These are phyloP conservation scores for Colletotrichum magnum DNA, from an alignment of 2,329 filamentous ascomycete species.

Conservation along the genomic window DNA sequence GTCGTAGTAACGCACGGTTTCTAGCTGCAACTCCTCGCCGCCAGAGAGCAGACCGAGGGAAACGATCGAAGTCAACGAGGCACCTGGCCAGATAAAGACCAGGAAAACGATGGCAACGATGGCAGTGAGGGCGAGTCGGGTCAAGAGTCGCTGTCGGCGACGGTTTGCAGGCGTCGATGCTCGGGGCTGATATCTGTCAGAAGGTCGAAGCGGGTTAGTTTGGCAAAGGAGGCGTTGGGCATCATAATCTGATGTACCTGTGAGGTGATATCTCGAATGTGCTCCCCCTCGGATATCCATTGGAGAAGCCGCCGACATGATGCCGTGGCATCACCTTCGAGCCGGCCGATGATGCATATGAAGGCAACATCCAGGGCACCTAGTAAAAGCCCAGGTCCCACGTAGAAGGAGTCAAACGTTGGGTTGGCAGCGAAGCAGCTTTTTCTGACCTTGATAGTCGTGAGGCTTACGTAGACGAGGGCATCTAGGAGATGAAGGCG, in stretches of 20 bases:
- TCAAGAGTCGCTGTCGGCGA: constrained; percentile 79
- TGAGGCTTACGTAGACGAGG: constrained; percentile 48
- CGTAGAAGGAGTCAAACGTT: constrained; percentile 31
- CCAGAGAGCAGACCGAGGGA: constrained; percentile 80
- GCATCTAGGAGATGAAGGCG: constrained; percentile 43
- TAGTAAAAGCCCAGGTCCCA: constrained; percentile 23
- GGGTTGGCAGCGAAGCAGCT: constrained; percentile 15
- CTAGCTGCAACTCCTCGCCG: constrained; percentile 81
- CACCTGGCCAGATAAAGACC: constrained; percentile 82
- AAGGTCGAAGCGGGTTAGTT: constrained; percentile 39
- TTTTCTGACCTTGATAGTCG: constrained; percentile 25
- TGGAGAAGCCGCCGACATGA: constrained; percentile 80
- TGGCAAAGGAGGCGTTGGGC: not conserved
- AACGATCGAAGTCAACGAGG: constrained; percentile 71
- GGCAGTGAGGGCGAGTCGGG: constrained; percentile 72
- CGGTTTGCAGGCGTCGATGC: constrained; percentile 79
- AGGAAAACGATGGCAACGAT: constrained; percentile 74
- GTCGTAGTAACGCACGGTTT: constrained; percentile 98
- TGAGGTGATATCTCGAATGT: constrained; percentile 92
- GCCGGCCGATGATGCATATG: constrained; percentile 65
- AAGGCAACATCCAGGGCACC: constrained; percentile 67
- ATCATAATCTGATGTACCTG: constrained; percentile 70
- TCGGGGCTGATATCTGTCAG: constrained; percentile 84
- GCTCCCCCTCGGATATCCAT: constrained; percentile 84
- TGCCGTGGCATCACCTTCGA: constrained; percentile 89